Base-by-base conservation (phyloP, 2,329 filamentous ascomycete species). In the Pseudogymnoascus sp. region DNA sequence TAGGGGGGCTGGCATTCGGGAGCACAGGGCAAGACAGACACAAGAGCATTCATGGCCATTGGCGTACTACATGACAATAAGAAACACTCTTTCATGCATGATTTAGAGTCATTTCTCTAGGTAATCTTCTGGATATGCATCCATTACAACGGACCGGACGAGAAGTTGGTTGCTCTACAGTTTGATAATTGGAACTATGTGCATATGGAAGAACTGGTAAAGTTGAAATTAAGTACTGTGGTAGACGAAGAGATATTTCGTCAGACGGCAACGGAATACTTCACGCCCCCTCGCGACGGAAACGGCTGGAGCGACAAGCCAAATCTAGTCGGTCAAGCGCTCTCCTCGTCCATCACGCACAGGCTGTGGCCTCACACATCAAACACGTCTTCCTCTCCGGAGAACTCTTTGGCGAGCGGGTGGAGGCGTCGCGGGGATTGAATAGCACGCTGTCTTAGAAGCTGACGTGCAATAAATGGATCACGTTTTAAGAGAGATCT, bases 121-220 rank as follows among this genome's bases (percentile, higher is more conserved):
- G 26, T 73, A 78, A 62, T 78, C 72, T 46, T 28, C 26, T 33
- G 31, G 31, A 33, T 33, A 33, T 33, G 31, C 31, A 33, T 33
- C 31, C 31, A 33, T 33, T 33, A 33, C 31, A 33, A 33, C 31
- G 31, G 31, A 33, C 31, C 31, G 2, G 31, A 33, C 31, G 31
- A 33, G 31, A 33, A 10, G 31, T 33, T 10, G 31, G 5, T 33
- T 33, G 65, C 73, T 56, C 3, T 40, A 14, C 1, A 63, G 33
- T 77, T 74, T 65, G 70, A 77, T 1, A 64, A 66, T 14, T 78
- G 74, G 76, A 78, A 78, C 68, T 77, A 74, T 66, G 60, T 64
- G 5, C 63, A 72, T 59, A 72, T 63, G 26, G 64, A 72, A 14
- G 50, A 67, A 59, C 60, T 66, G 22, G 64, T 65, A 11, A 64